Evolutionary conservation across 148 eudicot species (phyloP), one percentile per base, ranked within the genome.

Genomic region (Rhododendron griersonianum): DNA sequence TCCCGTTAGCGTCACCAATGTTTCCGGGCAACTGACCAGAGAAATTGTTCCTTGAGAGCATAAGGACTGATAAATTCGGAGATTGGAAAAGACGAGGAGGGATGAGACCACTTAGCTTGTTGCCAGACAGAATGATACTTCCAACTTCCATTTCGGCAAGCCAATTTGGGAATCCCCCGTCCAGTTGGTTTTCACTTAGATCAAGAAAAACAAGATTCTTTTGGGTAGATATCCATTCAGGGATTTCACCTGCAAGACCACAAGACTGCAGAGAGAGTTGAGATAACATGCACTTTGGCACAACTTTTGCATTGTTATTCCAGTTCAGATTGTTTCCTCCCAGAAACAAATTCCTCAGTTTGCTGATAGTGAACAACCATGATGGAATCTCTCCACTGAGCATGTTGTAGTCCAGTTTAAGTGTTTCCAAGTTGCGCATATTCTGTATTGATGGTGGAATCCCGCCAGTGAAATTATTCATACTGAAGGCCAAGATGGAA

Each of bases 131-230:
- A 74, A 93, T 84, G 80, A 93, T 85, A 71, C 78, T 89, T 71
- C 93, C 95, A 67, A 92, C 78, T 21, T 91, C 90, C 93, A 91
- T 87, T 85, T 90, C 87, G 48, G 92, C 92, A 74, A 92, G 87
- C 94, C 94, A 92, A 65, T 85, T 10, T 11, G 93, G 94, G 53
- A 92, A 89, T 10, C 6, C 19, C 9, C 92, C 94, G 8, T 85
- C 81, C 11, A 92, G 90, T 4, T 87, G 50, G 37, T 92, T 92
- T 48, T 88, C 88, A 50, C 94, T 92, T 61, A 91, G 84, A 78
- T 92, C 92, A 45, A 92, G 89, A 77, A 91, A 89, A 85, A 86
- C 71, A 44, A 92, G 86, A 71, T 81, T 55, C 73, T 89, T 90
- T 89, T 92, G 93, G 33, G 88, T 86, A 10, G 91, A 92, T 86